Conservation (phyloP, 2,329 filamentous ascomycete genomes). For the Pseudogymnoascus sp. region DNA sequence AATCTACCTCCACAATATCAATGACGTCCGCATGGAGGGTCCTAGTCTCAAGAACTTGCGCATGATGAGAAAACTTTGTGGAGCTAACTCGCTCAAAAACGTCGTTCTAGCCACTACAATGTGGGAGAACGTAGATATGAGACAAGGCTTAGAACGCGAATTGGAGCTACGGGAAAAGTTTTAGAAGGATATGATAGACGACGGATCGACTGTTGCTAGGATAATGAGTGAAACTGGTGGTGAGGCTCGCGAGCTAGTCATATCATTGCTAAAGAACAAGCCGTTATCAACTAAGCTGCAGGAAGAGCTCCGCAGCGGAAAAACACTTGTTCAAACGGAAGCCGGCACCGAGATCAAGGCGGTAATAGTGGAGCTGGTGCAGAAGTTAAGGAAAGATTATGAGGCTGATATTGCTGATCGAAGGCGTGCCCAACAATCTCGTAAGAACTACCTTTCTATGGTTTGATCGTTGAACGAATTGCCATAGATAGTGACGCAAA, state of each 20-base stretch:
- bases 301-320: conserved; percentile 8
- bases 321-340: conserved; percentile 9
- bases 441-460: not conserved
- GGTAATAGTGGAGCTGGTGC: not conserved
- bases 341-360: conserved; percentile 9
- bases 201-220: not conserved
- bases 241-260: not conserved
- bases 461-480: not conserved
- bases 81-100: conserved; percentile 26
- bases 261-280: not conserved
- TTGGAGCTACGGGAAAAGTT: conserved; percentile 14
- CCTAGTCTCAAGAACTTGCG: conserved; percentile 28
- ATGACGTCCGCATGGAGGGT: conserved; percentile 28
- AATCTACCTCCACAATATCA: conserved; percentile 31
- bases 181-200: conserved; percentile 13
- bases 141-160: conserved; percentile 17
- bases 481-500: not conserved
- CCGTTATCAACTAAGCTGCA: not conserved
- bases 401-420: not conserved
- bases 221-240: not conserved
- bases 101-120: conserved; percentile 34
- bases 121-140: conserved; percentile 25
- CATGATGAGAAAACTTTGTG: conserved; percentile 36
- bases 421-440: not conserved
- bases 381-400: not conserved